Base-by-base conservation (phyloP, 164 flowering plant species). In the Echeveria elegans region DNA sequence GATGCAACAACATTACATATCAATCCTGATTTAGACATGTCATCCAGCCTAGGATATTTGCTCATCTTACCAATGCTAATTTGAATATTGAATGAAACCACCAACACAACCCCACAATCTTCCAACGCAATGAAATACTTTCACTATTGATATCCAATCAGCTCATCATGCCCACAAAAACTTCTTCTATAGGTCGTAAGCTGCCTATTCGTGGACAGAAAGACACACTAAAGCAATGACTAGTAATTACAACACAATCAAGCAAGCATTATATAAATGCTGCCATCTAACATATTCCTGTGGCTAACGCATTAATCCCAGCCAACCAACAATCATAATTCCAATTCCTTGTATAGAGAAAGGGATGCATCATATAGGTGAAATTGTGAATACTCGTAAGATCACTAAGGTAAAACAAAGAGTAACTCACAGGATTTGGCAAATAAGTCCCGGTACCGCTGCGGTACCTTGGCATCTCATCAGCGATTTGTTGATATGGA, bases 381-480 rank as follows among this genome's bases (percentile, higher is more conserved):
- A n/a, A n/a, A n/a, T n/a, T n/a, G n/a, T n/a, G n/a, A n/a, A n/a
- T n/a, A n/a, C n/a, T n/a, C n/a, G n/a, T n/a, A n/a, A n/a, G n/a
- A n/a, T n/a, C n/a, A n/a, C n/a, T n/a, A n/a, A n/a, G n/a, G n/a
- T n/a, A 40, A 18, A 58, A 36, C 66, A 24, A 40, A 58, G 28
- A 50, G 29, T 37, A 65, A 69, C 94, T 85, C 86, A 92, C 99
- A 73, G 90, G 96, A 84, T 87, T 92, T 53, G 99, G 99, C 76
- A 95, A 74, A 69, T 92, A 95, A 36, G 99, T 92, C 72, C 99
- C 99, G 16, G 97, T 95, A 63, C 99, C 99, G 76, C 87, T 82
- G 40, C 97, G 99, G 77, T 88, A 82, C 82, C 92, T 88, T 62
- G 97, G 92, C 63, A 81, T 71, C 67, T 88, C 97, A 69, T 94